These are phyloP conservation scores for Modicella reniformis DNA, from an alignment of 371 early-diverging fungal genomes.

Conservation along the genomic window DNA sequence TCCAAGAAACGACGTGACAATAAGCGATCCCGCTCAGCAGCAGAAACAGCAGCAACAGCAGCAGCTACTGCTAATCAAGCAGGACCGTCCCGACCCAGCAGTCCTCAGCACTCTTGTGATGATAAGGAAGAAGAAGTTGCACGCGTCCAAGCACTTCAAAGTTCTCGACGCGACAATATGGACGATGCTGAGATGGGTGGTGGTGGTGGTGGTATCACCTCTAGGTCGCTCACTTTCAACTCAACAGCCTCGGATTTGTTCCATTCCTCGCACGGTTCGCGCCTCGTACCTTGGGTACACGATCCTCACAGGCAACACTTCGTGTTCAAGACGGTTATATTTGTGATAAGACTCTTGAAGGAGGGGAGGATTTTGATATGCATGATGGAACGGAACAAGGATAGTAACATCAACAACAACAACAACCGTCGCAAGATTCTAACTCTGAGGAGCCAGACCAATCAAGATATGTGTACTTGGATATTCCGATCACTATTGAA, in stretches of 20 bases:
- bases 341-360: background rate
- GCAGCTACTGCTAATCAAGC: background rate
- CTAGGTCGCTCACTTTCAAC: too few relatives aligned
- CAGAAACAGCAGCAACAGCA: background rate
- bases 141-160: slow-evolving; percentile 10
- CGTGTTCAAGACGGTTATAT: slow-evolving; percentile 4
- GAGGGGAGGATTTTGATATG: background rate
- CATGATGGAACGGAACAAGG: background rate
- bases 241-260: background rate
- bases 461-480: background rate
- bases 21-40: background rate
- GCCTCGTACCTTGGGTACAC: slow-evolving; percentile 3
- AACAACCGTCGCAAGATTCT: background rate
- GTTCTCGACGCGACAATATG: background rate
- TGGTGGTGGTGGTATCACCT: background rate
- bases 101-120: background rate
- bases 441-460: background rate
- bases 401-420: background rate
- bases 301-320: slow-evolving; percentile 24
- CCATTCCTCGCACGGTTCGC: background rate
- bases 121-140: slow-evolving; percentile 15
- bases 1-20: slow-evolving; percentile 6
- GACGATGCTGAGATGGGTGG: slow-evolving; percentile 4
- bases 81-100: background rate
- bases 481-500: background rate